phyloP scores from a whole-genome alignment of 768 basidiomycete species.

The Goffeauzyma gilvescens region DNA sequence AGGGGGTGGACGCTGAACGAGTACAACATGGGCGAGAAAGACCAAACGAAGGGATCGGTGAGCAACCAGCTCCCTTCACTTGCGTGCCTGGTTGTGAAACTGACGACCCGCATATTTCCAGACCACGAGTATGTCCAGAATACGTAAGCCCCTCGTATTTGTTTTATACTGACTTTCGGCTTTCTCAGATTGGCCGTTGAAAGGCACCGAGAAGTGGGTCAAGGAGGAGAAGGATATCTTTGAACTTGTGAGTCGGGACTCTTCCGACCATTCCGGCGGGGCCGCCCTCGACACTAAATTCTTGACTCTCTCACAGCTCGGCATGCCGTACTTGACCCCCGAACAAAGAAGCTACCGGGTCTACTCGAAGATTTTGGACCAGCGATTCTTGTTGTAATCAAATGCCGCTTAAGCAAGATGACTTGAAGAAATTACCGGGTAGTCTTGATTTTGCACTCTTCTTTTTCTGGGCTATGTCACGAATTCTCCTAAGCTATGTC shows the following conservation, averaged over 20 bases:
- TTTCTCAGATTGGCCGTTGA: constrained; percentile 13
- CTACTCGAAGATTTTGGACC: constrained; percentile 13
- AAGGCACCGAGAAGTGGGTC: constrained; percentile 20
- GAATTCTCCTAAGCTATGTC: no score
- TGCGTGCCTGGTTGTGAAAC: no score
- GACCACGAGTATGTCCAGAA: no score
- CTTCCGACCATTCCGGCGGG: no score
- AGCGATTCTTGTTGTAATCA: constrained; percentile 33
- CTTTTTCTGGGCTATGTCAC: no score
- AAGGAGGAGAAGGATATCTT: constrained; percentile 26
- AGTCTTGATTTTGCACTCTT: no score
- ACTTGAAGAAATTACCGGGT: no score
- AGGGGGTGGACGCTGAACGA: constrained; percentile 25
- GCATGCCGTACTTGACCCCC: constrained; percentile 20
- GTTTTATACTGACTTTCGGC: no score
- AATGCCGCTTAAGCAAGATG: no score
- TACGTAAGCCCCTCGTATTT: no score
- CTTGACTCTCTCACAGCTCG: constrained; percentile 11
- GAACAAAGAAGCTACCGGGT: constrained; percentile 15
- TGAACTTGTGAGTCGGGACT: constrained; percentile 12
- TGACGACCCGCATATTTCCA: no score
- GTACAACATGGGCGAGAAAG: constrained; percentile 22
- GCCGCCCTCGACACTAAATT: not conserved
- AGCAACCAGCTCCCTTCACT: not conserved
- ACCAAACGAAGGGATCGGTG: not conserved